These are phyloP conservation scores for Triangularia setosa DNA, from an alignment of 2,329 filamentous ascomycete genomes.

Conservation along the genomic window DNA sequence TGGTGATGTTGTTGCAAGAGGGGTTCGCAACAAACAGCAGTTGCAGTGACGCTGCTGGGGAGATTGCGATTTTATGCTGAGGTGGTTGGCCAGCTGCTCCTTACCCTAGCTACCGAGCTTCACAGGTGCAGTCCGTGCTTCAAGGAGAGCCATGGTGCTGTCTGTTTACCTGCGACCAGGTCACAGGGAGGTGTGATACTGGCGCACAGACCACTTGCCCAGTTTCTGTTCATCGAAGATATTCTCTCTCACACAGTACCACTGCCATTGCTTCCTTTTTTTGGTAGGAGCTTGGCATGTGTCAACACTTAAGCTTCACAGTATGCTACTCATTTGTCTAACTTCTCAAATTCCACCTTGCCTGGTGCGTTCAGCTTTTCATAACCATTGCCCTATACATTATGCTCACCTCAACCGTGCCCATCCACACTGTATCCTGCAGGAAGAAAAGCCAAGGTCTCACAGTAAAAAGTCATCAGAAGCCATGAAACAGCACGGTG, in stretches of 20 bases:
- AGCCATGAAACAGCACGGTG: background rate
- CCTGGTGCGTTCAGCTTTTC: background rate
- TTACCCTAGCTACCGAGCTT: background rate
- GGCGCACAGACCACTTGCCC: background rate
- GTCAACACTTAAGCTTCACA: background rate
- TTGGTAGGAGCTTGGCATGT: background rate
- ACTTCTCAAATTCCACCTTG: background rate
- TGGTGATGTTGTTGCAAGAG: background rate
- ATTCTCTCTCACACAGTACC: background rate
- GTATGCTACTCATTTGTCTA: background rate
- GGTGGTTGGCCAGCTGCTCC: background rate
- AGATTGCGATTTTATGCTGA: slow-evolving; percentile 8
- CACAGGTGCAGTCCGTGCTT: background rate
- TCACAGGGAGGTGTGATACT: background rate
- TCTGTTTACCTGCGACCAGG: background rate
- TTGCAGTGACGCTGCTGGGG: background rate
- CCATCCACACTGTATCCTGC: background rate
- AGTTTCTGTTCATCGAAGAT: background rate
- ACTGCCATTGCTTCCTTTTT: background rate
- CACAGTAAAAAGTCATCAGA: background rate
- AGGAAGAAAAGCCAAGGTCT: background rate
- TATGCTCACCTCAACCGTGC: background rate
- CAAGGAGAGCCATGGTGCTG: background rate
- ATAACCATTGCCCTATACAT: background rate
- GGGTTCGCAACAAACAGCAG: background rate